Evolutionary conservation across 352 stramenopile genomes (phyloP), one percentile per base, ranked within the genome.

Genomic region (Globisporangium cylindrosporum): DNA sequence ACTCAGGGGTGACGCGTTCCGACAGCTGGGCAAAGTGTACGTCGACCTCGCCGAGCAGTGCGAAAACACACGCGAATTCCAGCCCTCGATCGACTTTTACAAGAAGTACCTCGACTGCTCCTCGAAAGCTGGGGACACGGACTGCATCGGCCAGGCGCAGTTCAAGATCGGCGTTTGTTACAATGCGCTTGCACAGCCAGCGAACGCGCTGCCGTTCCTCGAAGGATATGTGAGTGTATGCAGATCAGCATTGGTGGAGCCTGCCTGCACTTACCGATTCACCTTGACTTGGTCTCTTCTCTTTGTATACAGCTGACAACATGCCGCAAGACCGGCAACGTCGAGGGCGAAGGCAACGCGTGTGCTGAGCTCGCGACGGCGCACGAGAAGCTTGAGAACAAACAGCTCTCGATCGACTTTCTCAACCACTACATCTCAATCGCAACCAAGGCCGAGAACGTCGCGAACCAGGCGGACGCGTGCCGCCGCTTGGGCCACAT

Each of bases 301-400:
- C 20, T 18, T 60, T 53, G 36, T 36, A 20, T 8, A 8, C 36
- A 90, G 78, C 67, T 96, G 10, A 68, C 85, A 27, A 78, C 77
- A 38, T 85, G 84, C 27, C 73, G 83, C 53, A 86, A 86, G 58
- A 71, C 66, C 36, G 77, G 77, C 12, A 78, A 93, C 56, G 43
- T 81, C 29, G 82, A 97, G 57, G 87, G 84, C 9, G 86, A 97
- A 73, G 91, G 93, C 36, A 85, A 82, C 25, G 91, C 89, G 14
- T 98, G 87, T 56, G 89, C 92, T 0, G 89, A 92, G 38, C 84
- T 98, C 24, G 94, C 92, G 3, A 93, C 84, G 0, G 92, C 92
- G 1, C 92, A 97, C 71, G 90, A 96, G 64, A 82, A 82, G 48
- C 73, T 93, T 9, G 82, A 73, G 18, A 90, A 94, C 68, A 89